A percentile compares a stretch with the other conserved stretches of the same genome.
phyloP scores from a whole-genome alignment of 192 early-diverging fungal species.

The Spizellomyces punctatus region DNA sequence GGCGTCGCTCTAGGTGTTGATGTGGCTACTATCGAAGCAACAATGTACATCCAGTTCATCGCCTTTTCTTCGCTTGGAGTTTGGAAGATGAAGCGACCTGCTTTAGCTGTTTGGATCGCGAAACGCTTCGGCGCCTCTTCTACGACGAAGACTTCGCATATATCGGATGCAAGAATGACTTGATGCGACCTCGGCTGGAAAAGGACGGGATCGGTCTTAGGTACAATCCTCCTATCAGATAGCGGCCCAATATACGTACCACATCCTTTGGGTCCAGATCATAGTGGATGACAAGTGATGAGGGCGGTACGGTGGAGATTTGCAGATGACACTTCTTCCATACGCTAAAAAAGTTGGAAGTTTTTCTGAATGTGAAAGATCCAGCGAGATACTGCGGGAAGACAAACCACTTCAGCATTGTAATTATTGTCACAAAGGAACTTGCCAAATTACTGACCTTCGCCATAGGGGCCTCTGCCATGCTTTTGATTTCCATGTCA shows the following conservation, averaged over 20 bases:
- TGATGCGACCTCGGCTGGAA: neutral
- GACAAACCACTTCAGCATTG: too few species aligned
- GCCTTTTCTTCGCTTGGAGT: neutral
- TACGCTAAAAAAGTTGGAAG: slow-evolving; percentile 1
- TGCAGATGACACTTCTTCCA: slow-evolving; percentile 3
- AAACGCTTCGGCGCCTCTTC: neutral
- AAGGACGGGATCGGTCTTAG: neutral
- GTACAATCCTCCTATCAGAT: too few species aligned
- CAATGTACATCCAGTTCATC: too few species aligned
- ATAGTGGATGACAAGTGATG: neutral
- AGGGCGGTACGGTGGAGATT: neutral
- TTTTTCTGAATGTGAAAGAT: neutral
- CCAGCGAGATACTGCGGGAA: neutral
- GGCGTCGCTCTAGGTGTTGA: too few species aligned
- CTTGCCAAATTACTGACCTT: too few species aligned
- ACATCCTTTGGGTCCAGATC: neutral
- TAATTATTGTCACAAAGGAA: too few species aligned
- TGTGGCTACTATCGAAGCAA: too few species aligned
- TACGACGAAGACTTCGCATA: neutral
- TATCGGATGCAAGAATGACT: neutral
- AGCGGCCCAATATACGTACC: neutral
- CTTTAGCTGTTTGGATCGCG: neutral
- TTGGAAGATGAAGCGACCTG: neutral
- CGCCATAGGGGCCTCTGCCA: too few species aligned
- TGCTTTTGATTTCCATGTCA: too few species aligned